A percentile compares a stretch with the other conserved stretches of the same genome.
phyloP scores from a whole-genome alignment of 2,329 filamentous ascomycete species.

The Fusarium marasasianum region DNA sequence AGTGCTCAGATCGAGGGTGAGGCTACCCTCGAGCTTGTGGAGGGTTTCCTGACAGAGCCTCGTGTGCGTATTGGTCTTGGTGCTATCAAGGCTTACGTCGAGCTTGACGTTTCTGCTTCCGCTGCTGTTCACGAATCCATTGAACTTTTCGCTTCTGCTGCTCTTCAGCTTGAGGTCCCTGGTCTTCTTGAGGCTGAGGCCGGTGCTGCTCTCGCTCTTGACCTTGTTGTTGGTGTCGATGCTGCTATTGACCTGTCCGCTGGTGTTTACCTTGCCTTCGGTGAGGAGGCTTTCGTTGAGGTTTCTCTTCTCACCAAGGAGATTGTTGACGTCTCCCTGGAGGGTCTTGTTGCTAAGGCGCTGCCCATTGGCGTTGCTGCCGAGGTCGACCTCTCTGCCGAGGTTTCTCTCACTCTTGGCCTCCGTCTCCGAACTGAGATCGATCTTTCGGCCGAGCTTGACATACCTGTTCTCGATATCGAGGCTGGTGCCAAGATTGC shows the following conservation, averaged over 20 bases:
- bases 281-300: constrained; percentile 54
- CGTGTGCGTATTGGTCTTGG: constrained; percentile 58
- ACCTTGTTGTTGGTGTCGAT: constrained; percentile 61
- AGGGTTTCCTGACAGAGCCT: constrained; percentile 52
- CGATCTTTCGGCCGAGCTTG: constrained; percentile 49
- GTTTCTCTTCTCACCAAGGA: constrained; percentile 54
- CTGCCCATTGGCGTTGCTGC: constrained; percentile 40
- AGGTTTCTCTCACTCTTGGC: constrained; percentile 57
- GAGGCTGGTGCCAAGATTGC: constrained; percentile 55
- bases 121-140: constrained; percentile 60
- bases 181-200: constrained; percentile 50
- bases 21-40: constrained; percentile 55
- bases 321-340: constrained; percentile 54
- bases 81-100: constrained; percentile 61
- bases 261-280: constrained; percentile 57
- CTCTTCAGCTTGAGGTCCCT: constrained; percentile 51
- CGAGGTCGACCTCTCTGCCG: constrained; percentile 50
- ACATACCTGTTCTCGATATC: constrained; percentile 41
- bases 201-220: constrained; percentile 59
- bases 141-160: constrained; percentile 57
- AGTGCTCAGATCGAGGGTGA: constrained; percentile 57
- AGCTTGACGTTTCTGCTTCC: constrained; percentile 57
- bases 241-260: constrained; percentile 60
- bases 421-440: constrained; percentile 62
- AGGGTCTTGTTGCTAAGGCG: constrained; percentile 40